phyloP scores from a whole-genome alignment of 148 eudicot genomes.

The Rhododendron henanense region DNA sequence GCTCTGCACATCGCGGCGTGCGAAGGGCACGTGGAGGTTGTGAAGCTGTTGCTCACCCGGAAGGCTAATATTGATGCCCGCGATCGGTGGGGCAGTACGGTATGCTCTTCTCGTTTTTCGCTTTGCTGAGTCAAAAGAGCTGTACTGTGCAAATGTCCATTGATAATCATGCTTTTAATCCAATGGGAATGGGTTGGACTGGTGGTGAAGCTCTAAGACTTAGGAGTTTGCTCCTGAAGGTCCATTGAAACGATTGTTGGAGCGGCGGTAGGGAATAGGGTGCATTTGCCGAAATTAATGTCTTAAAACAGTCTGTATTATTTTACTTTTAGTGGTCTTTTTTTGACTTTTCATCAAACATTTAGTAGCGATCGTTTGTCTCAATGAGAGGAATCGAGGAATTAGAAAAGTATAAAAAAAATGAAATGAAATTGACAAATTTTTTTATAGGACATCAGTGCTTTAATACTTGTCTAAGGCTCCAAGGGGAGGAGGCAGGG shows the following conservation, averaged over 20 bases:
- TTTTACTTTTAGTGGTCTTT: background rate
- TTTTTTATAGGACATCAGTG: background rate
- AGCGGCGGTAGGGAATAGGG: background rate
- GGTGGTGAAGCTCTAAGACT: background rate
- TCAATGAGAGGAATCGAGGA: background rate
- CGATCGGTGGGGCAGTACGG: constrained; percentile 99
- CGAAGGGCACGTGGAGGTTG: constrained; percentile 83
- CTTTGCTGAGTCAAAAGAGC: background rate
- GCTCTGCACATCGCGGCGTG: constrained; percentile 94
- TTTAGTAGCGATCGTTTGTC: background rate
- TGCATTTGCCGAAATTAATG: background rate
- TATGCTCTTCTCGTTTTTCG: constrained; percentile 16
- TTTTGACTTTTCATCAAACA: background rate
- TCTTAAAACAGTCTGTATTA: background rate
- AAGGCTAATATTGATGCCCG: constrained; percentile 87
- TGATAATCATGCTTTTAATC: background rate
- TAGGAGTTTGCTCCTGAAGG: background rate
- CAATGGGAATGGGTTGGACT: background rate
- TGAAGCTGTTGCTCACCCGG: constrained; percentile 62
- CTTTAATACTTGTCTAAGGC: background rate
- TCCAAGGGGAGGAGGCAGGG: background rate
- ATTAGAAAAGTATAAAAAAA: background rate
- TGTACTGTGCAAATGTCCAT: background rate
- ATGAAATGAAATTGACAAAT: background rate
- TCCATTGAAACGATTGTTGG: background rate